Evolutionary conservation across 1,139 yeast species (phyloP).

Genomic region (Geotrichum histeridarum): DNA sequence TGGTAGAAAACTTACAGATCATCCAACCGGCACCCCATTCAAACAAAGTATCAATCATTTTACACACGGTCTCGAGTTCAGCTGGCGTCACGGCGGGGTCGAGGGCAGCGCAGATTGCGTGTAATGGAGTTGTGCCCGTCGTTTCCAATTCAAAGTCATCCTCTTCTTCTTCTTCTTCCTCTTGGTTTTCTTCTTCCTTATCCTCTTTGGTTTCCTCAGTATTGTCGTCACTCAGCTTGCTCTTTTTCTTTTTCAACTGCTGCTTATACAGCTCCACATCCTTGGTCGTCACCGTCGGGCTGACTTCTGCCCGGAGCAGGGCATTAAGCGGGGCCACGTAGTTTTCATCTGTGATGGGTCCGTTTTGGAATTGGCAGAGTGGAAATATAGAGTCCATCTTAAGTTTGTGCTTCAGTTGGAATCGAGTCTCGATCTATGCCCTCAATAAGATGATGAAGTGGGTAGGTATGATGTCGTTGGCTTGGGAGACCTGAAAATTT

Average conservation of each 20-base stretch:
- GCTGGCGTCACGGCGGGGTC: slow-evolving; percentile 35
- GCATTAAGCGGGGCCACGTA: slow-evolving; percentile 46
- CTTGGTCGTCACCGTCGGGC: slow-evolving; percentile 77
- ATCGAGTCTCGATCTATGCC: too few relatives aligned
- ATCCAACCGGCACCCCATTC: slow-evolving; percentile 93
- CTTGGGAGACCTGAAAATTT: not conserved
- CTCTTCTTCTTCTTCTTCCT: slow-evolving; percentile 37
- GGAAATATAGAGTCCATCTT: slow-evolving; percentile 46
- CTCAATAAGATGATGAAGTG: too few relatives aligned
- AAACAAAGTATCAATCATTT: slow-evolving; percentile 61
- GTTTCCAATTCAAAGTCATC: slow-evolving; percentile 43
- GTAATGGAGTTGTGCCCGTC: slow-evolving; percentile 71
- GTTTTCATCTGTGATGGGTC: slow-evolving; percentile 49
- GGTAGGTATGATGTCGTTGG: too few relatives aligned
- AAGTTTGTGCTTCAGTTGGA: too few relatives aligned
- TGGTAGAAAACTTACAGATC: slow-evolving; percentile 22
- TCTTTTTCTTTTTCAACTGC: not conserved
- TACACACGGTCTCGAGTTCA: slow-evolving; percentile 47
- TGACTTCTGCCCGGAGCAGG: slow-evolving; percentile 58
- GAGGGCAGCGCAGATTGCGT: slow-evolving; percentile 43
- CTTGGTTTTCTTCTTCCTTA: slow-evolving; percentile 31
- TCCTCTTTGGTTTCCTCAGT: slow-evolving; percentile 25
- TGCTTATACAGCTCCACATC: slow-evolving; percentile 48
- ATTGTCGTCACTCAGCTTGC: slow-evolving; percentile 8
- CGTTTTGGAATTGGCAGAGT: slow-evolving; percentile 49